These are phyloP conservation scores for Cryptosporidium meleagridis DNA, from an alignment of 169 alveolate genomes.

Conservation along the genomic window DNA sequence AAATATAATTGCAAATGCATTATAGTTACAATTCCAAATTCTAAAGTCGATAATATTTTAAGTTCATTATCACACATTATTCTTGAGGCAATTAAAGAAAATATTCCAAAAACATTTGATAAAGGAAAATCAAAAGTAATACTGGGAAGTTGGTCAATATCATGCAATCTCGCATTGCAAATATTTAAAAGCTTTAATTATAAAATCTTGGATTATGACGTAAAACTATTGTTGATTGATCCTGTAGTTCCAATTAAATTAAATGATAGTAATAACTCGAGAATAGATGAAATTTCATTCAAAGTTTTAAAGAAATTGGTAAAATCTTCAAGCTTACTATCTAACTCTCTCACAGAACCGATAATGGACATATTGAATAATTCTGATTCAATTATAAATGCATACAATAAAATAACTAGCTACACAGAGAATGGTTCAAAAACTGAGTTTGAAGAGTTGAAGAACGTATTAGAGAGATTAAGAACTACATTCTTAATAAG, in stretches of 20 bases:
- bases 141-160: slow-evolving; percentile 58
- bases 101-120: neutral
- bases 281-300: slow-evolving; percentile 42
- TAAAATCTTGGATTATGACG: neutral
- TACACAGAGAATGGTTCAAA: neutral
- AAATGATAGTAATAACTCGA: neutral
- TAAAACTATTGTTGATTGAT: slow-evolving; percentile 30
- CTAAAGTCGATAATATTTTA: neutral
- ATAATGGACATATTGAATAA: neutral
- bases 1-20: slow-evolving; percentile 29
- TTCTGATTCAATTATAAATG: neutral
- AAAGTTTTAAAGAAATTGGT: slow-evolving; percentile 18
- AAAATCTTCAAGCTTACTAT: neutral
- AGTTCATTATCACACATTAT: neutral
- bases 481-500: slow-evolving; percentile 5
- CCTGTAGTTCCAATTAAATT: slow-evolving; percentile 18
- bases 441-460: slow-evolving; percentile 17
- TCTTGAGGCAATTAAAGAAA: neutral
- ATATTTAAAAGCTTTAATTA: neutral
- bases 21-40: slow-evolving; percentile 20
- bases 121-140: neutral
- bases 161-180: slow-evolving; percentile 19
- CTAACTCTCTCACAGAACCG: neutral
- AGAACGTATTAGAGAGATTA: slow-evolving; percentile 9
- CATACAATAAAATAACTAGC: neutral